Evolutionary conservation across 805 yeast genomes (phyloP), one percentile per base, ranked within the genome.

Genomic region (Starmerella apis): DNA sequence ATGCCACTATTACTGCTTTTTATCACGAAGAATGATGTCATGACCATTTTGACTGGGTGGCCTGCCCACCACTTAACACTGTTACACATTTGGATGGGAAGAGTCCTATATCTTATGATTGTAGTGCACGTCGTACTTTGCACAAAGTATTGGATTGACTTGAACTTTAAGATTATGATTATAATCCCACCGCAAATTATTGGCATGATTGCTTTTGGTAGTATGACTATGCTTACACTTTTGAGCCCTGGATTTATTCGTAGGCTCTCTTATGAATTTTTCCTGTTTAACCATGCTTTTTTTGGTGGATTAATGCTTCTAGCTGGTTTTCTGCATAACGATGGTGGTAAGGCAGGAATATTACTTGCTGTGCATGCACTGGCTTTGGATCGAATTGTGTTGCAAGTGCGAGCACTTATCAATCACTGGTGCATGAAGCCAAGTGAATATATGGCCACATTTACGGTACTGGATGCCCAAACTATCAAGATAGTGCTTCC

Each of bases 391-490:
- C 44, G 44, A 2, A 27, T 41, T 8, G 44, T 41, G 18, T 14
- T 27, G 4, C 44, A 18, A 2, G 22, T 27, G 14, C 32, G 44
- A 1, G 22, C 44, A 5, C 4, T 16, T 8, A 41, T 41, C 14
- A 41, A 41, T 19, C 23, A 41, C 23, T 41, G 44, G 44, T 41
- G 44, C n/a, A 41, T 41, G 44, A 41, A 41, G 33, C 44, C 44
- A 4, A 16, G 18, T 9, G 16, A 41, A 11, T 27, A 27, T 11
- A 5, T 41, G 22, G 44, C 33, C n/a, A 41, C 31, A 7, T 41
- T n/a, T 10, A 18, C 23, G 11, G n/a, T 41, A 4, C 33, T 41
- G 16, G 44, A 41, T 27, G 20, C 33, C 24, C 4, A 16, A 23
- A 41, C 44, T 5, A 41, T 41, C 32, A 41, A 41, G 24, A 41